Percentiles rank a stretch among this genome's conserved stretches.
phyloP scores from a whole-genome alignment of 148 eudicot species.

The Agrostemma githago region DNA sequence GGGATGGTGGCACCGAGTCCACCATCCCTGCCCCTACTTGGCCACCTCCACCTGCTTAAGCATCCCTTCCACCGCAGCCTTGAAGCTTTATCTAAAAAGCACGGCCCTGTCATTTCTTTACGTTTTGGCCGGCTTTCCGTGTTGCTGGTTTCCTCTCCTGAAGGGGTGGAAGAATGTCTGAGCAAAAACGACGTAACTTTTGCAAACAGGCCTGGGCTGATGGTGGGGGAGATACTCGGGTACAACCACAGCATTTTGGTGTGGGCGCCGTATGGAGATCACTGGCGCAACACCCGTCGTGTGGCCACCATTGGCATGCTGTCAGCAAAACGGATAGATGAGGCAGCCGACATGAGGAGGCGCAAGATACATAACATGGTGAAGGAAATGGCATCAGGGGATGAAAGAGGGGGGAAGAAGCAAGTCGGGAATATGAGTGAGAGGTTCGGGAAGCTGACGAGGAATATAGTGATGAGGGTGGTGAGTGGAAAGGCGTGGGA shows the following conservation, averaged over 20 bases:
- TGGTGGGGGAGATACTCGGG: constrained; percentile 18
- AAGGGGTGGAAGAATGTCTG: constrained; percentile 31
- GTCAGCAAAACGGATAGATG: constrained; percentile 20
- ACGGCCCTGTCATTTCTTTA: constrained; percentile 29
- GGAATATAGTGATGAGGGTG: constrained; percentile 30
- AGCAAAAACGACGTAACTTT: constrained; percentile 24
- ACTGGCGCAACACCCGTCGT: constrained; percentile 36
- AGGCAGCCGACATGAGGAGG: constrained; percentile 11
- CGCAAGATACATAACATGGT: constrained; percentile 10
- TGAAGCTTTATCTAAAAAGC: constrained; percentile 12
- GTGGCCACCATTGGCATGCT: constrained; percentile 15
- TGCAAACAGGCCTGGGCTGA: constrained; percentile 28
- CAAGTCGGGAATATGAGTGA: constrained; percentile 25
- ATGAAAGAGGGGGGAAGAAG: constrained; percentile 4
- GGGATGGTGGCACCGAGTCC: constrained; percentile 30
- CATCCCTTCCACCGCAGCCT: constrained; percentile 24
- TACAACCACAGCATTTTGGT: constrained; percentile 22
- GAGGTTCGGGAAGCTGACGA: constrained; percentile 10
- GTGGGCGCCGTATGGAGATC: constrained; percentile 29
- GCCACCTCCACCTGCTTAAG: constrained; percentile 37
- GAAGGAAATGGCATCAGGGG: background rate
- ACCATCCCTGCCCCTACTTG: constrained; percentile 30
- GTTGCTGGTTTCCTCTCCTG: constrained; percentile 27
- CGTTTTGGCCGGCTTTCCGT: constrained; percentile 20
- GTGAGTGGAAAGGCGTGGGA: constrained; percentile 33